Conservation (phyloP, 441 rosid genomes). For the Kokia cookei region DNA sequence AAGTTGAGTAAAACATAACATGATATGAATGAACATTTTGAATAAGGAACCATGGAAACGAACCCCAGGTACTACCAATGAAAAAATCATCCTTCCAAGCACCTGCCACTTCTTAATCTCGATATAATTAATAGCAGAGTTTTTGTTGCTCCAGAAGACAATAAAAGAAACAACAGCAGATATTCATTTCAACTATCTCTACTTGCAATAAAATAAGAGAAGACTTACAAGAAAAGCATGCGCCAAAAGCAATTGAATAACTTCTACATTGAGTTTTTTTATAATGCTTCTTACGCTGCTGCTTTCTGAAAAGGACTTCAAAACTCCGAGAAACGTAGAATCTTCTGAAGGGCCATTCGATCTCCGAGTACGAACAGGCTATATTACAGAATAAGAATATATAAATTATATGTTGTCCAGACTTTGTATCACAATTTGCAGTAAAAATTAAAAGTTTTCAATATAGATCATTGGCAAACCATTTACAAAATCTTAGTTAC, state of each 20-base stretch:
- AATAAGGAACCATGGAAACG: neutral
- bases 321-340: conserved; percentile 44
- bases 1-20: neutral
- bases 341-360: conserved; percentile 34
- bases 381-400: conserved; percentile 10
- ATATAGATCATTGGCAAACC: neutral
- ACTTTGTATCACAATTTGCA: neutral
- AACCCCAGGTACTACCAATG: neutral
- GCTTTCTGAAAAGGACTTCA: conserved; percentile 46
- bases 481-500: neutral
- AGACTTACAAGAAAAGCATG: conserved; percentile 71
- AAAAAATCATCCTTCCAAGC: neutral
- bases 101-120: neutral
- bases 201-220: neutral
- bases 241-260: conserved; percentile 69
- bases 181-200: neutral
- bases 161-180: neutral
- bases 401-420: neutral
- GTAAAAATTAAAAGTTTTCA: neutral
- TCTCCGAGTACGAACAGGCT: conserved; percentile 76
- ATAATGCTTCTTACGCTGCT: conserved; percentile 34
- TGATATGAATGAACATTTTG: neutral
- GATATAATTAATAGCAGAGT: neutral
- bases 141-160: neutral
- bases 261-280: conserved; percentile 48